These are phyloP conservation scores for Colletotrichum falcatum DNA, from an alignment of 2,329 filamentous ascomycete species.

Conservation along the genomic window DNA sequence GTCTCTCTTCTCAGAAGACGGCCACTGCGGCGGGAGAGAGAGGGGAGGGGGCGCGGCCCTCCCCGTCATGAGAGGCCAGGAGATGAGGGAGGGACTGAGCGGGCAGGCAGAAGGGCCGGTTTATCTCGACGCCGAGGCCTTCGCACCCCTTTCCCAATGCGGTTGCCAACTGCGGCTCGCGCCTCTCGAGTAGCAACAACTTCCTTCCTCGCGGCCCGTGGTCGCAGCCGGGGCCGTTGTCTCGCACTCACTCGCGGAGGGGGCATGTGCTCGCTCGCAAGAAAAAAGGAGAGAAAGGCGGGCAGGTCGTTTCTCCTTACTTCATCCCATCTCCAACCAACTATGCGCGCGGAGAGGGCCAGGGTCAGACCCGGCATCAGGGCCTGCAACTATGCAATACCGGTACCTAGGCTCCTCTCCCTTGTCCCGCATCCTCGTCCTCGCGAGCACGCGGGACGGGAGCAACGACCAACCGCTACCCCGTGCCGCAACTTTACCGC, in stretches of 20 bases:
- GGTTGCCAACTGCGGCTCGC: neutral
- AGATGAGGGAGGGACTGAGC: neutral
- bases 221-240: neutral
- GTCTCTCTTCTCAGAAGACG: neutral
- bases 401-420: too few relatives aligned
- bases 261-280: neutral
- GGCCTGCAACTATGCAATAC: neutral
- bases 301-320: neutral
- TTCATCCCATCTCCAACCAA: neutral
- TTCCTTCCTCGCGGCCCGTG: too few relatives aligned
- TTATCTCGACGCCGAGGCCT: neutral
- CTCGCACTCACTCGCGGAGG: neutral
- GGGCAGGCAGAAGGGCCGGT: neutral
- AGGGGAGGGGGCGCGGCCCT: neutral
- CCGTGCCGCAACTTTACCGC: neutral
- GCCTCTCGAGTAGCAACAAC: neutral
- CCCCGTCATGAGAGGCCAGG: neutral
- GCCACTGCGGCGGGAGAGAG: neutral
- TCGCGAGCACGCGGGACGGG: neutral
- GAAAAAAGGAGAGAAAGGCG: too few relatives aligned
- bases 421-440: constrained; percentile 3
- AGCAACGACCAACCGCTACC: neutral
- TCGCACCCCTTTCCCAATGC: neutral
- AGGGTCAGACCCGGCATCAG: neutral
- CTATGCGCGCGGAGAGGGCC: neutral